These are phyloP conservation scores for Venturia asperata DNA, from an alignment of 2,329 filamentous ascomycete genomes.

Conservation along the genomic window DNA sequence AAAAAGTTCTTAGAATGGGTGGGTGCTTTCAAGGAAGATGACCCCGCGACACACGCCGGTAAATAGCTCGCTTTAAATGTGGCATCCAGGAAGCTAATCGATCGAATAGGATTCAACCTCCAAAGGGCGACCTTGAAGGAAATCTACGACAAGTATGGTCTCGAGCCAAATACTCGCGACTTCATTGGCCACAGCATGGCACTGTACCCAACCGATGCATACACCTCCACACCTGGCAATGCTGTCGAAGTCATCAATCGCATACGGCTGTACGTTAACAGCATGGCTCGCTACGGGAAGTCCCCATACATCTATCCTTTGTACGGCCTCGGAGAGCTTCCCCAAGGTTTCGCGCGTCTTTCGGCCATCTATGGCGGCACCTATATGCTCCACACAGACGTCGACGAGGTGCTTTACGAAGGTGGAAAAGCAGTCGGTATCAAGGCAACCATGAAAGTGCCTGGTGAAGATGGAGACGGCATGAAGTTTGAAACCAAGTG, in stretches of 20 bases:
- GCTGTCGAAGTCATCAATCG: slow-evolving; percentile 83
- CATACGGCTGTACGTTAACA: slow-evolving; percentile 94
- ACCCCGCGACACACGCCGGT: slow-evolving; percentile 88
- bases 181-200: slow-evolving; percentile 99
- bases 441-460: slow-evolving; percentile 92
- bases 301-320: slow-evolving; percentile 99
- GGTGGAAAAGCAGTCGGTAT: slow-evolving; percentile 84
- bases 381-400: slow-evolving; percentile 96
- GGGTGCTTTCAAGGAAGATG: slow-evolving; percentile 73
- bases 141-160: slow-evolving; percentile 96
- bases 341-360: slow-evolving; percentile 92
- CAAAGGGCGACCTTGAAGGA: slow-evolving; percentile 83
- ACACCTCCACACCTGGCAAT: slow-evolving; percentile 64
- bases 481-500: slow-evolving; percentile 97
- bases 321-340: slow-evolving; percentile 93
- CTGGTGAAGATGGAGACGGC: slow-evolving; percentile 61
- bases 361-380: slow-evolving; percentile 98
- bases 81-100: neutral
- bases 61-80: slow-evolving; percentile 28
- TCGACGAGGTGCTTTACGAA: slow-evolving; percentile 85
- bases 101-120: slow-evolving; percentile 62
- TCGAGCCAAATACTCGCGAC: slow-evolving; percentile 82
- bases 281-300: slow-evolving; percentile 94
- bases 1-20: slow-evolving; percentile 97
- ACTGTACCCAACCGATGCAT: slow-evolving; percentile 82